Percentiles rank a stretch among this genome's conserved stretches.
Conservation (phyloP, 1,284 basidiomycete species). For the Sanghuangporus sanghuang region DNA sequence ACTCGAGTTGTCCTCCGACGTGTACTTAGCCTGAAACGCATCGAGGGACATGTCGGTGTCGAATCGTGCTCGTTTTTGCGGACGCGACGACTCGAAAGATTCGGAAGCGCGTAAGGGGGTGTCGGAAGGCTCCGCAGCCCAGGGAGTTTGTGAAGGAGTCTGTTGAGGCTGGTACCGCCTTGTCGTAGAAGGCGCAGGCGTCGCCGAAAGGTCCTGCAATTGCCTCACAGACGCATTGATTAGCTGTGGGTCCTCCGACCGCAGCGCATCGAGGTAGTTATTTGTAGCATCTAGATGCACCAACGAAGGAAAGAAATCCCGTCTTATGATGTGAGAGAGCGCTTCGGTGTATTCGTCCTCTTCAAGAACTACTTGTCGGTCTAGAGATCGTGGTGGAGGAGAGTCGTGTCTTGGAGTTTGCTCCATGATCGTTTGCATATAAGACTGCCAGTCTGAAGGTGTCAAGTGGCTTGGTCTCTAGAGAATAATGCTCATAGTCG, state of each 20-base stretch:
- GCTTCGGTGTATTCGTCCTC: conserved; percentile 95
- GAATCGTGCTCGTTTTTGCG: conserved; percentile 51
- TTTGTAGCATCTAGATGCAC: conserved; percentile 85
- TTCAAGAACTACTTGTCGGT: conserved; percentile 71
- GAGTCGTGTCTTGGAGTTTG: background rate
- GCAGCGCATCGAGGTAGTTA: conserved; percentile 75
- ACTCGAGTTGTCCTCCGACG: conserved; percentile 93
- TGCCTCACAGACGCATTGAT: conserved; percentile 71
- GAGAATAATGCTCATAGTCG: background rate
- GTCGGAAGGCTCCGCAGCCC: conserved; percentile 52
- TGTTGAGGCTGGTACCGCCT: conserved; percentile 34
- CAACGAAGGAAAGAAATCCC: conserved; percentile 96
- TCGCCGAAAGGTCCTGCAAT: conserved; percentile 52
- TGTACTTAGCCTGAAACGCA: conserved; percentile 84
- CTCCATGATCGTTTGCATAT: conserved; percentile 3
- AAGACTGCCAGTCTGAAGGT: background rate
- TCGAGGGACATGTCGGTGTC: conserved; percentile 68
- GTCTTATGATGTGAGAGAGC: conserved; percentile 90
- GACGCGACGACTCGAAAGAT: conserved; percentile 32
- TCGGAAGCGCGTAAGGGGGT: conserved; percentile 54
- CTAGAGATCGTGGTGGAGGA: conserved; percentile 50
- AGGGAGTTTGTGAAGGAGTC: conserved; percentile 64
- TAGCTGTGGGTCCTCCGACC: conserved; percentile 64
- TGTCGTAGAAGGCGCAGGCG: conserved; percentile 41
- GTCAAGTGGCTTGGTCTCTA: background rate